A percentile compares a stretch with the other conserved stretches of the same genome.
Conservation (phyloP, 2,329 filamentous ascomycete species). For the Penicillium sp. region DNA sequence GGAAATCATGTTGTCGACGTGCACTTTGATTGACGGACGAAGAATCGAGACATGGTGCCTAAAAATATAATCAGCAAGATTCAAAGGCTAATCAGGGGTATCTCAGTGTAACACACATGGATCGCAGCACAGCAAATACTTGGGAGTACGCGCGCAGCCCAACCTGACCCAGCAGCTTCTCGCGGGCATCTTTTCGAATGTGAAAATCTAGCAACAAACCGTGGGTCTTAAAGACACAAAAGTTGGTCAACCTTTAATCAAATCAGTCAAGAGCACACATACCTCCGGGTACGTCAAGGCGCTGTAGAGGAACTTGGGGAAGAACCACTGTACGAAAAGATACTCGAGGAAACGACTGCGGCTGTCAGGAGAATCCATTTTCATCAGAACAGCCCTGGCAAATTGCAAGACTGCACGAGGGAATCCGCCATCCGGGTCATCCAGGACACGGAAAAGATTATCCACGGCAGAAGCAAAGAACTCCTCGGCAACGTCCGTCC, state of each 20-base stretch:
- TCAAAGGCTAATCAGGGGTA: constrained; percentile 36
- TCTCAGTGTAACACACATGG: constrained; percentile 59
- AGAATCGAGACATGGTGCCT: constrained; percentile 45
- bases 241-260: constrained; percentile 17
- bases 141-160: constrained; percentile 78
- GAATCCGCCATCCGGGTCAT: constrained; percentile 84
- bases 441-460: constrained; percentile 81
- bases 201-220: constrained; percentile 82
- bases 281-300: constrained; percentile 89
- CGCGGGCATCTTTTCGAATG: constrained; percentile 85
- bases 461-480: constrained; percentile 85
- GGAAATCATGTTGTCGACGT: constrained; percentile 45
- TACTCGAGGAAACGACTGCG: constrained; percentile 78
- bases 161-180: constrained; percentile 73
- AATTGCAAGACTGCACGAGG: constrained; percentile 84
- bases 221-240: constrained; percentile 51
- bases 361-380: constrained; percentile 69
- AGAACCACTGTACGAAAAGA: constrained; percentile 89
- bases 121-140: constrained; percentile 73
- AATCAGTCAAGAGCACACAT: constrained; percentile 26
- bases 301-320: constrained; percentile 81
- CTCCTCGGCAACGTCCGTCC: constrained; percentile 79
- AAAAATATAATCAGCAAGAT: constrained; percentile 6
- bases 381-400: constrained; percentile 78
- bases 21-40: constrained; percentile 38